Base-by-base conservation (phyloP, 768 basidiomycete species). In the Tulasnella sp. region DNA sequence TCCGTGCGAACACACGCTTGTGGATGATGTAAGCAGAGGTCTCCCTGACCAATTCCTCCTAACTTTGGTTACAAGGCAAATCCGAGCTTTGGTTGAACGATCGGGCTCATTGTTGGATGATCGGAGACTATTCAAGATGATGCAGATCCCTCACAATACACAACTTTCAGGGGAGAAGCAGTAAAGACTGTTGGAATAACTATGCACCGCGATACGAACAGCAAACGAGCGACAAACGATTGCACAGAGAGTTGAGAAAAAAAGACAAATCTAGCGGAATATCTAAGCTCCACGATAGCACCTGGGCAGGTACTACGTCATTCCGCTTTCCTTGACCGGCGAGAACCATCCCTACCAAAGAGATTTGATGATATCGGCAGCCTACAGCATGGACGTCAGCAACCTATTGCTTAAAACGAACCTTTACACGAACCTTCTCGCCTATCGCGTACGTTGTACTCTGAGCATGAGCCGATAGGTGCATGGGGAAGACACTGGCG, bases 401-500 rank as follows among this genome's bases (percentile, higher is more conserved):
- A n/a, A n/a, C n/a, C n/a, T n/a, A n/a, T n/a, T n/a, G n/a, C n/a
- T n/a, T n/a, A n/a, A n/a, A n/a, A n/a, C n/a, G n/a, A n/a, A n/a
- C n/a, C n/a, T n/a, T n/a, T n/a, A n/a, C 31, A 12, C 58, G 17
- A 17, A 64, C 78, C 67, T 78, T 78, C 42, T 78, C 78, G 19
- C 76, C 78, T 37, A 78, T 73, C 0, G 67, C 77, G 36, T 78
- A 78, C 4, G 67, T 34, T 17, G 78, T 78, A 11, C 38, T 29
- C 34, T 71, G 67, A 22, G 71, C 34, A 38, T 88, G 87, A 3
- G 85, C 83, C 7, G 84, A 84, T 72, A 88, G 81, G 67, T 87
- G 88, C 72, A 89, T 80, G 2, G 89, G 88, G 8, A 88, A 80
- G 71, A 89, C 82, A 4, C 87, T 88, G n/a, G 89, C 73, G 79